Percentiles rank a stretch among this genome's conserved stretches.
These are phyloP conservation scores for Calocybe indica DNA, from an alignment of 768 basidiomycete species.

Conservation along the genomic window DNA sequence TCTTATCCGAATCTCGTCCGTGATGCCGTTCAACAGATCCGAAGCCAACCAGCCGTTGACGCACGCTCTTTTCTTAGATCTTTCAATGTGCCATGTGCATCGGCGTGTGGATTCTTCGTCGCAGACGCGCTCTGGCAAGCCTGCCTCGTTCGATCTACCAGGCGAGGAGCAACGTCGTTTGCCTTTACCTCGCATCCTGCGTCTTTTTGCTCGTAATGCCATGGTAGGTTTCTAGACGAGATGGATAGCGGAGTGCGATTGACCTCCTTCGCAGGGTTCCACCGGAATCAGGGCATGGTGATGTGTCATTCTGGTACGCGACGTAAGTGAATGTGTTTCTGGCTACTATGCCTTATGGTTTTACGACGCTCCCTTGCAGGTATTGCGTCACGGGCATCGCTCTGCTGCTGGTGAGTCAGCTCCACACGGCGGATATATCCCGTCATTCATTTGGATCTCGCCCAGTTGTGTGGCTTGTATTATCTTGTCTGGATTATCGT, in stretches of 20 bases:
- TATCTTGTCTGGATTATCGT: slow-evolving; percentile 38
- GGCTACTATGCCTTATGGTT: neutral
- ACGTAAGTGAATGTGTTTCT: slow-evolving; percentile 17
- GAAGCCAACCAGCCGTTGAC: slow-evolving; percentile 12
- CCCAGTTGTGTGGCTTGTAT: slow-evolving; percentile 26
- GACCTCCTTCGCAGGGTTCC: slow-evolving; percentile 20
- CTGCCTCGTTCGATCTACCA: slow-evolving; percentile 18
- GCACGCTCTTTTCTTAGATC: slow-evolving; percentile 14
- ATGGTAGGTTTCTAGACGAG: slow-evolving; percentile 15
- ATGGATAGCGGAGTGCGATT: neutral
- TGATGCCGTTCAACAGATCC: slow-evolving; percentile 11
- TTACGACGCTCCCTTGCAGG: slow-evolving; percentile 3
- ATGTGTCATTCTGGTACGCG: slow-evolving; percentile 34
- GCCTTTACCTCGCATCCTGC: slow-evolving; percentile 20
- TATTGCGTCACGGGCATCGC: slow-evolving; percentile 25
- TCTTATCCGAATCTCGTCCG: slow-evolving; percentile 33
- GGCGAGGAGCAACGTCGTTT: slow-evolving; percentile 16
- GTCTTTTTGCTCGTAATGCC: slow-evolving; percentile 25
- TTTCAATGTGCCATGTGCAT: slow-evolving; percentile 23
- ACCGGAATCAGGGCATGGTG: slow-evolving; percentile 27
- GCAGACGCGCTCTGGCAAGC: slow-evolving; percentile 13
- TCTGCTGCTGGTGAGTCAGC: slow-evolving; percentile 17
- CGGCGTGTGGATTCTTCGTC: slow-evolving; percentile 26
- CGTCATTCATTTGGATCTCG: neutral
- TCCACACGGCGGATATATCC: neutral